A percentile compares a stretch with the other conserved stretches of the same genome.
These are phyloP conservation scores for Fusarium paranaense DNA, from an alignment of 2,329 filamentous ascomycete genomes.

Conservation along the genomic window DNA sequence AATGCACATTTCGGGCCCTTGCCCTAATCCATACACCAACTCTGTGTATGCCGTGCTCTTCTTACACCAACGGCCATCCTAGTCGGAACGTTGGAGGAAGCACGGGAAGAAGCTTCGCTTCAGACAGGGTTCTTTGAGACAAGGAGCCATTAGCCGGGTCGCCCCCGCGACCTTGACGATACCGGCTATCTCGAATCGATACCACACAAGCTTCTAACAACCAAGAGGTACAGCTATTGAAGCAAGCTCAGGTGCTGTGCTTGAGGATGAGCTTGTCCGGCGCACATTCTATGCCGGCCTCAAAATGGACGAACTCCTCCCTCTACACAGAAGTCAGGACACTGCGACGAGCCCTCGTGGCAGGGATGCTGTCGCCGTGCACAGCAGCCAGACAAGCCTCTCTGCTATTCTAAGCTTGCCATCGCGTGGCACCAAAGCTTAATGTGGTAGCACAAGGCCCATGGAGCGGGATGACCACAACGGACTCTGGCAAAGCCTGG, in stretches of 20 bases:
- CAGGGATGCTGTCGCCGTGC: neutral
- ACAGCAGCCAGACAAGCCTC: neutral
- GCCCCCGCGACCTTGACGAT: constrained; percentile 5
- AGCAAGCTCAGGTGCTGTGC: neutral
- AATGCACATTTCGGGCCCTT: neutral
- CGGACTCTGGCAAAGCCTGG: neutral
- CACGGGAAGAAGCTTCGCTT: constrained; percentile 28
- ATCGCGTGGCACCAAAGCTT: constrained; percentile 29
- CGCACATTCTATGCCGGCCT: neutral
- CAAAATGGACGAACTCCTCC: neutral
- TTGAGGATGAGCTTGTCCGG: neutral
- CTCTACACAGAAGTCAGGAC: neutral
- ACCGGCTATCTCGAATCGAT: constrained; percentile 2
- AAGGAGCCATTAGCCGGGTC: constrained; percentile 16
- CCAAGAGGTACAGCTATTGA: neutral
- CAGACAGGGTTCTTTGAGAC: constrained; percentile 15
- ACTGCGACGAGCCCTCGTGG: neutral
- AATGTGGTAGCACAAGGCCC: constrained; percentile 24
- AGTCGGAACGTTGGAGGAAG: constrained; percentile 22
- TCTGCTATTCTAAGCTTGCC: constrained; percentile 6
- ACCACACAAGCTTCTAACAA: neutral
- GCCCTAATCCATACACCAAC: neutral
- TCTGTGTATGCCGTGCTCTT: neutral
- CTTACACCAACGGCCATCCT: constrained; percentile 7
- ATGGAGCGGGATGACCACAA: constrained; percentile 21